A percentile compares a stretch with the other conserved stretches of the same genome.
These are phyloP conservation scores for Apostasia shenzhenica DNA, from an alignment of 106 monocot genomes.

Conservation along the genomic window DNA sequence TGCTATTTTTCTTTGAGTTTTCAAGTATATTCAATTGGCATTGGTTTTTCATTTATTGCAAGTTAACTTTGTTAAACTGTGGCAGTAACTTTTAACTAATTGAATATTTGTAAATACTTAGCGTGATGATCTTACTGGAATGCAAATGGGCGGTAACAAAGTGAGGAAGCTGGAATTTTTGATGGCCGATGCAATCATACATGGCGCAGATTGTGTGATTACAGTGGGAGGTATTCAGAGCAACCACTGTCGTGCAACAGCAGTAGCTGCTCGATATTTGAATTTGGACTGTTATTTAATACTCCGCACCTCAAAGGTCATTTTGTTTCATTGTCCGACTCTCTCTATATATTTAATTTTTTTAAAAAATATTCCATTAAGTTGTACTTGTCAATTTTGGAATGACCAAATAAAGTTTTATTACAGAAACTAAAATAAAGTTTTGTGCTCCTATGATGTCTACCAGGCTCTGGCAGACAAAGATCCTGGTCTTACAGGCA, in stretches of 20 bases:
- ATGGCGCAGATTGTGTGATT: constrained; percentile 83
- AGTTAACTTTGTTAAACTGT: neutral
- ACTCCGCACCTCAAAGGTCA: constrained; percentile 92
- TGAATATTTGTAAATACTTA: constrained; percentile 16
- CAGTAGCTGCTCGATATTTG: constrained; percentile 88
- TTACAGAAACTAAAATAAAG: too few species aligned
- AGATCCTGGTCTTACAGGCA: constrained; percentile 95
- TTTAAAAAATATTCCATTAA: neutral
- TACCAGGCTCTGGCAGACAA: constrained; percentile 57
- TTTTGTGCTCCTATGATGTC: neutral
- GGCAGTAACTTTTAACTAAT: constrained; percentile 3
- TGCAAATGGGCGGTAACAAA: constrained; percentile 99
- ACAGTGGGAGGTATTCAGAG: constrained; percentile 97
- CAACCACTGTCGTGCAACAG: constrained; percentile 96
- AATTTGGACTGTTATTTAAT: constrained; percentile 91
- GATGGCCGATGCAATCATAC: constrained; percentile 78
- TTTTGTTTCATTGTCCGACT: neutral
- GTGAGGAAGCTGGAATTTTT: constrained; percentile 93
- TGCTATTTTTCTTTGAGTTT: neutral
- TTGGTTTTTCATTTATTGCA: neutral
- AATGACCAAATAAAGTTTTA: too few species aligned
- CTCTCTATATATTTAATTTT: neutral
- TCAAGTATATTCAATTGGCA: neutral
- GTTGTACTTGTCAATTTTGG: neutral
- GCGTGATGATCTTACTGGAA: constrained; percentile 96